phyloP scores from a whole-genome alignment of 768 basidiomycete species.

The Agrocybe pediades region DNA sequence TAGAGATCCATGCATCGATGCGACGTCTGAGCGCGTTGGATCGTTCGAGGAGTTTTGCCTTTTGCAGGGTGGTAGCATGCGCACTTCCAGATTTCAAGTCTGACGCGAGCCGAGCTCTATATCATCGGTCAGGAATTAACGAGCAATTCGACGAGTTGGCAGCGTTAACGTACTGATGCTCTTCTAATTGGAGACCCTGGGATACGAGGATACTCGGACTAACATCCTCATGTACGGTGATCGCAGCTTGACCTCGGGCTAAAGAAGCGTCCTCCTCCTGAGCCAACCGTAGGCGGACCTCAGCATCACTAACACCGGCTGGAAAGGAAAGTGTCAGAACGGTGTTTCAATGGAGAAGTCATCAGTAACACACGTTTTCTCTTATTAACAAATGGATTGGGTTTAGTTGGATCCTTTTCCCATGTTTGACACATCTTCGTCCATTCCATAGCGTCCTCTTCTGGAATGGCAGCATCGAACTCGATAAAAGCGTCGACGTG shows the following conservation, averaged over 20 bases:
- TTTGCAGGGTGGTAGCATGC: slow-evolving; percentile 29
- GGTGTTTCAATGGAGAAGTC: neutral
- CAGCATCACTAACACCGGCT: slow-evolving; percentile 1
- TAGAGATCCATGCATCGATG: slow-evolving; percentile 27
- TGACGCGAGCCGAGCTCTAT: slow-evolving; percentile 18
- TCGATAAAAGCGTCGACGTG: slow-evolving; percentile 7
- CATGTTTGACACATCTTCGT: slow-evolving; percentile 11
- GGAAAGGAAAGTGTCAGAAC: neutral
- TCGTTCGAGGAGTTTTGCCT: slow-evolving; percentile 26
- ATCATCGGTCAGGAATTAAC: neutral
- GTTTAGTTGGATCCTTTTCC: slow-evolving; percentile 5
- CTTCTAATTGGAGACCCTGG: slow-evolving; percentile 33
- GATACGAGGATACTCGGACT: slow-evolving; percentile 27
- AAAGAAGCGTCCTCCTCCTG: slow-evolving; percentile 5
- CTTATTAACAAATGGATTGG: slow-evolving; percentile 8
- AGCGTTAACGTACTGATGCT: slow-evolving; percentile 5
- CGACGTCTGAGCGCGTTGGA: slow-evolving; percentile 18
- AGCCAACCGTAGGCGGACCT: slow-evolving; percentile 12
- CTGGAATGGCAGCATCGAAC: slow-evolving; percentile 8
- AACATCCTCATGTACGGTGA: slow-evolving; percentile 12
- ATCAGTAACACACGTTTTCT: slow-evolving; percentile 1
- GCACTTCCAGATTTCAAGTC: slow-evolving; percentile 9
- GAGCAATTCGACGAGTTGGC: neutral
- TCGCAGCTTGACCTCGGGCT: neutral
- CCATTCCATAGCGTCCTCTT: slow-evolving; percentile 14